A percentile compares a stretch with the other conserved stretches of the same genome.
phyloP scores from a whole-genome alignment of 768 basidiomycete genomes.

The Boletus insuetus region DNA sequence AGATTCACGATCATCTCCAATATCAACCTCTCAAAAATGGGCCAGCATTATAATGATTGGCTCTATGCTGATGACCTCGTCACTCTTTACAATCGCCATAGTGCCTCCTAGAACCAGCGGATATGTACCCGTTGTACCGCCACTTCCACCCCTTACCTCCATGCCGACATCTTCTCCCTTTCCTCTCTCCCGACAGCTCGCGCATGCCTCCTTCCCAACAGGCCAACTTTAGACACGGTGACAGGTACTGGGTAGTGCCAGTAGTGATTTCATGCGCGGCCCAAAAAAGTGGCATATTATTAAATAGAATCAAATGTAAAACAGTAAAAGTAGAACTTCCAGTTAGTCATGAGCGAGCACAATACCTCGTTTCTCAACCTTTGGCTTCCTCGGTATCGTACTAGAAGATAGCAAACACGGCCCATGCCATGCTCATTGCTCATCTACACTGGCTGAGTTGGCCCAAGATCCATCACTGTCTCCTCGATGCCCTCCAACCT shows the following conservation, averaged over 20 bases:
- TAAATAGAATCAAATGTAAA: too few relatives aligned
- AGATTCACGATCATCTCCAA: not conserved
- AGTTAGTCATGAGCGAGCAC: too few relatives aligned
- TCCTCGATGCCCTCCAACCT: not conserved
- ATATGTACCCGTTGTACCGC: not conserved
- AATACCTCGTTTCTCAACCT: too few relatives aligned
- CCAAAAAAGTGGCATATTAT: too few relatives aligned
- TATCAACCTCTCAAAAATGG: not conserved
- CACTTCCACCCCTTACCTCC: not conserved
- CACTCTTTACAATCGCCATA: not conserved
- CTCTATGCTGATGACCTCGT: not conserved
- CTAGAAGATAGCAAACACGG: too few relatives aligned
- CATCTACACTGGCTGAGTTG: not conserved
- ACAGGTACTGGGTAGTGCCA: too few relatives aligned
- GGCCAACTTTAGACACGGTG: conserved; percentile 4
- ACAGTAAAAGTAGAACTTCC: too few relatives aligned
- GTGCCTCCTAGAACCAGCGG: not conserved
- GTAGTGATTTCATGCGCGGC: too few relatives aligned
- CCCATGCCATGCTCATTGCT: not conserved
- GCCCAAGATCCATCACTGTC: too few relatives aligned
- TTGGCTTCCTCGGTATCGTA: too few relatives aligned
- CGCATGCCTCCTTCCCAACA: conserved; percentile 9
- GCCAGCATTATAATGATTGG: not conserved
- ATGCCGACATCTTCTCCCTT: not conserved
- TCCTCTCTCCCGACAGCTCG: not conserved